Percentiles rank a stretch among this genome's conserved stretches.
Conservation (phyloP, 1,284 basidiomycete genomes). For the Vanrija pseudolonga region DNA sequence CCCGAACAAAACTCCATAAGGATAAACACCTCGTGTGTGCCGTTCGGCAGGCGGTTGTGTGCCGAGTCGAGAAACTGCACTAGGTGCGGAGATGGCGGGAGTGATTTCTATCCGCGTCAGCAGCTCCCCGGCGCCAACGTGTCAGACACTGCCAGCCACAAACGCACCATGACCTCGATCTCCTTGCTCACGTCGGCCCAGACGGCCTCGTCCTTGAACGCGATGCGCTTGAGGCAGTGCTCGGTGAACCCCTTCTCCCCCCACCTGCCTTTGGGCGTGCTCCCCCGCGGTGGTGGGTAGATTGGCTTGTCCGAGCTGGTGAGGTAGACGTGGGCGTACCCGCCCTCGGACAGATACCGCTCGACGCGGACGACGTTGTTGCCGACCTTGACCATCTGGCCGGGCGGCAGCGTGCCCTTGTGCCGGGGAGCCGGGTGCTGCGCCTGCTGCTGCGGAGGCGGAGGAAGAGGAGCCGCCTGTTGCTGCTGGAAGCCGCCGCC, state of each 20-base stretch:
- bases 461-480: background rate
- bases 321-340: constrained; percentile 97
- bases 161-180: constrained; percentile 95
- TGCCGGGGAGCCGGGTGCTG: constrained; percentile 24
- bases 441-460: constrained; percentile 13
- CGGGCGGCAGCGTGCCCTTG: constrained; percentile 56
- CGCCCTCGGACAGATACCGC: constrained; percentile 91
- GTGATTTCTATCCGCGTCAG: constrained; percentile 32
- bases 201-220: constrained; percentile 83
- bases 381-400: constrained; percentile 86
- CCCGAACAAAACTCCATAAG: constrained; percentile 94
- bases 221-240: constrained; percentile 96
- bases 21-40: constrained; percentile 93
- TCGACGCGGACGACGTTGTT: constrained; percentile 82
- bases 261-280: constrained; percentile 44
- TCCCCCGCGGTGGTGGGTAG: constrained; percentile 50
- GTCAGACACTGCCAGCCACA: background rate
- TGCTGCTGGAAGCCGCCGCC: background rate
- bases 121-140: background rate
- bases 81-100: constrained; percentile 34
- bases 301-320: constrained; percentile 82
- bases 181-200: constrained; percentile 95
- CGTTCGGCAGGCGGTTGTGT: constrained; percentile 74
- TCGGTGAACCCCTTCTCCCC: constrained; percentile 63
- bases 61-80: constrained; percentile 56